Conservation (phyloP, 805 yeast species). For the Zygotorulaspora sp. region DNA sequence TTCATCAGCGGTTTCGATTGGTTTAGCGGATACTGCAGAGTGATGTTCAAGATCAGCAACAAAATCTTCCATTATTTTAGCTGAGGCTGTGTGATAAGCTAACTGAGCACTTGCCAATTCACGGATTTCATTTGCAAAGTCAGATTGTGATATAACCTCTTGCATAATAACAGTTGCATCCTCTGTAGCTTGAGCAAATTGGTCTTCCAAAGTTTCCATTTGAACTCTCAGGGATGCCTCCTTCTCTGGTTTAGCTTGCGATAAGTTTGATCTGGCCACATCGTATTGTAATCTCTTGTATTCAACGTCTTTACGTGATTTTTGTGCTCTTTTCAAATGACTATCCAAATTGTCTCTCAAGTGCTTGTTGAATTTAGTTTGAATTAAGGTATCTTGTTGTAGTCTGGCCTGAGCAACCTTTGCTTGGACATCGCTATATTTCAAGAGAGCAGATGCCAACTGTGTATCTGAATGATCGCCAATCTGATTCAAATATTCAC, state of each 20-base stretch:
- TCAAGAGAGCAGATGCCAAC: conserved; percentile 57
- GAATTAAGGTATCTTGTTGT: conserved; percentile 73
- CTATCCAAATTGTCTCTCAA: conserved; percentile 58
- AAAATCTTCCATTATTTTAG: conserved; percentile 59
- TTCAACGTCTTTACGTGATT: conserved; percentile 69
- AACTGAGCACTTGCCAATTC: conserved; percentile 75
- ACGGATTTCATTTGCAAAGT: conserved; percentile 60
- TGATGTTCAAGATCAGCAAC: conserved; percentile 28
- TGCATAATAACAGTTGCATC: conserved; percentile 82
- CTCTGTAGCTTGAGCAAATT: conserved; percentile 83
- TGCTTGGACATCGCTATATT: conserved; percentile 64
- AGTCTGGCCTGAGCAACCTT: conserved; percentile 78
- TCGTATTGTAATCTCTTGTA: conserved; percentile 76
- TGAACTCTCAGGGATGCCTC: conserved; percentile 70
- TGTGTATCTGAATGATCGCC: conserved; percentile 43
- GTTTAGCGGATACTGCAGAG: not conserved
- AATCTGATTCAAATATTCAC: conserved; percentile 33
- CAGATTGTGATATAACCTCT: conserved; percentile 66
- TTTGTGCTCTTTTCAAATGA: conserved; percentile 57
- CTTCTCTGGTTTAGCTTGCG: conserved; percentile 54
- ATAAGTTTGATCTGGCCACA: conserved; percentile 58
- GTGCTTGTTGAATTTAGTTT: conserved; percentile 62
- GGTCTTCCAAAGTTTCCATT: conserved; percentile 83
- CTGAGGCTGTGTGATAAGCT: conserved; percentile 72
- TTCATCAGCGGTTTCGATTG: not conserved